Percentiles rank a stretch among this genome's conserved stretches.
phyloP scores from a whole-genome alignment of 2,329 filamentous ascomycete genomes.

The Fusarium vanettenii region DNA sequence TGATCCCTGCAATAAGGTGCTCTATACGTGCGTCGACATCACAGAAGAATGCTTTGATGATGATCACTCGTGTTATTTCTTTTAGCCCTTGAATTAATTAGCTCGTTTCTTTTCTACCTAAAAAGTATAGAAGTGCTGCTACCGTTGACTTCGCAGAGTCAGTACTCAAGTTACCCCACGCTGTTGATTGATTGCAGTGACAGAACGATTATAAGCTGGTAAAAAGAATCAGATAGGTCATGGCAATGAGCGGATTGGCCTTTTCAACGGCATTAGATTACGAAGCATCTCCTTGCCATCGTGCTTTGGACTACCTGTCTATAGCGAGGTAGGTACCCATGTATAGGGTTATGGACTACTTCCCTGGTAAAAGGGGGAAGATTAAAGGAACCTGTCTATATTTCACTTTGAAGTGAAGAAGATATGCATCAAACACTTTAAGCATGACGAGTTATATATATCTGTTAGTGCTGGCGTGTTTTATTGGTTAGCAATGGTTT shows the following conservation, averaged over 20 bases:
- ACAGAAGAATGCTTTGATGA: no score
- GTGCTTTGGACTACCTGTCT: neutral
- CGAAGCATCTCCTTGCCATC: neutral
- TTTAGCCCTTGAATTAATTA: no score
- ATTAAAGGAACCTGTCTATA: neutral
- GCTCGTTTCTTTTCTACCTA: neutral
- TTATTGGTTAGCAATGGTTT: neutral
- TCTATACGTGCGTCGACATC: no score
- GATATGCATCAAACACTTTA: neutral
- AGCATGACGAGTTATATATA: neutral
- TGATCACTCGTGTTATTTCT: no score
- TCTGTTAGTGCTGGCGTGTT: neutral
- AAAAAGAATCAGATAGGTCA: neutral
- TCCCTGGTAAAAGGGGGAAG: neutral
- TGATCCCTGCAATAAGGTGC: no score
- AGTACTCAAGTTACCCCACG: no score
- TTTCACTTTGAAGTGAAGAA: no score
- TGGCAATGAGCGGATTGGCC: neutral
- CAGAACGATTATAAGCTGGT: neutral
- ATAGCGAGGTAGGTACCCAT: neutral
- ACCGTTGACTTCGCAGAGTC: neutral
- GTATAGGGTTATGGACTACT: neutral
- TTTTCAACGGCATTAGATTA: neutral
- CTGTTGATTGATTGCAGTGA: neutral
- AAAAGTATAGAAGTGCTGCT: neutral